phyloP scores from a whole-genome alignment of 768 basidiomycete genomes.

The Lyophyllum decastes region DNA sequence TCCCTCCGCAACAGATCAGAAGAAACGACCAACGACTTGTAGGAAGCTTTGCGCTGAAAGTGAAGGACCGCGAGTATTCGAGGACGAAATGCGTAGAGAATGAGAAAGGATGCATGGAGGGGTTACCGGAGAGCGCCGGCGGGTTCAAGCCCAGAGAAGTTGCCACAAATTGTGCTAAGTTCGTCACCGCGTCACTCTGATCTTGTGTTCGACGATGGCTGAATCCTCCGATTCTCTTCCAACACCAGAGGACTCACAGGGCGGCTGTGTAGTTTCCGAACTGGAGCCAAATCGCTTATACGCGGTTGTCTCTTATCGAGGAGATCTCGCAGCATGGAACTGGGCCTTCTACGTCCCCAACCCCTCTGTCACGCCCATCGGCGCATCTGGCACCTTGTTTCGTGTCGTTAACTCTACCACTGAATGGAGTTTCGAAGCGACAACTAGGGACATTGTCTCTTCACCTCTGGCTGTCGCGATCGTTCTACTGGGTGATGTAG shows the following conservation, averaged over 20 bases:
- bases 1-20: no score
- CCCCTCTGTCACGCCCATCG: conserved; percentile 38
- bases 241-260: background rate
- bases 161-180: background rate
- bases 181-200: background rate
- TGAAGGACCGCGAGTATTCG: no score
- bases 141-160: background rate
- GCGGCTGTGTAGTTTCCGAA: conserved; percentile 15
- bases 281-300: conserved; percentile 44
- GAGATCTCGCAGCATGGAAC: conserved; percentile 50
- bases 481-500: conserved; percentile 41
- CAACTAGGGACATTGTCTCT: conserved; percentile 36
- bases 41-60: background rate
- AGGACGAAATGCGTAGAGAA: no score
- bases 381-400: conserved; percentile 44
- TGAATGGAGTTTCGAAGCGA: conserved; percentile 42
- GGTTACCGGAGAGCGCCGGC: conserved; percentile 1
- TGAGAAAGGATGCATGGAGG: background rate
- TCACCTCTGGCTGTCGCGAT: conserved; percentile 46
- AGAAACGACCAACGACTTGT: no score
- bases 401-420: conserved; percentile 35
- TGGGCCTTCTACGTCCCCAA: conserved; percentile 52
- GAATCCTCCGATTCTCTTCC: conserved; percentile 1
- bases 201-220: conserved; percentile 1
- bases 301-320: conserved; percentile 45